Evolutionary conservation across 1,284 basidiomycete species (phyloP), one percentile per base, ranked within the genome.

Genomic region (Tylopilus sp.): DNA sequence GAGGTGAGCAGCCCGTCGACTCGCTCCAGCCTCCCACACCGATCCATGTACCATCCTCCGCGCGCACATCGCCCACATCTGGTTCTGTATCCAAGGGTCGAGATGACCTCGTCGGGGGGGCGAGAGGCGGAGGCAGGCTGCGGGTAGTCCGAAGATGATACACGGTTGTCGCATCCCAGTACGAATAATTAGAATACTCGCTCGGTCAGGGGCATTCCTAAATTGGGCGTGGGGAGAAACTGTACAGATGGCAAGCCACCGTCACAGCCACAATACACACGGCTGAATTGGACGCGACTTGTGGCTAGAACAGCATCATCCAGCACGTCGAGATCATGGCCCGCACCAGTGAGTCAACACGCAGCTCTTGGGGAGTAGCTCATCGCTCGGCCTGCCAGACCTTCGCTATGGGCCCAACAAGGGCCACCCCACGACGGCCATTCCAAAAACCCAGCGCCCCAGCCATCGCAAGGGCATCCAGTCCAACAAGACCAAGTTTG

Each of bases 391-490:
- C 41, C 43, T 20, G 43, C 41, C 60, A 97, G 96, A 96, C 80
- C 77, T 95, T 74, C 91, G 92, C 69, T 81, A 81, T 76, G 97
- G 97, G 70, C 80, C 84, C 70, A 97, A 96, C 86, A 88, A 89
- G 70, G 97, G 97, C 66, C 90, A 90, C 81, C 88, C 91, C 64
- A 97, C 95, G 53, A 97, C 93, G 54, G 75, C 87, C 68, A 90
- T 98, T 71, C 78, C 87, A 66, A 88, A 92, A 76, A 75, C 77
- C 52, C 75, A 80, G 50, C 88, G 89, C 72, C 95, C 95, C 54
- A 90, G 88, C 68, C 86, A 96, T 72, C 90, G 92, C 76, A 99
- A 98, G 84, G 97, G 96, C 64, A 75, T 85, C 65, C 83, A 86
- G 72, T 89, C 90, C 54, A 82, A 82, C 65, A 92, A 91, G 79